Base-by-base conservation (phyloP, 2,329 filamentous ascomycete genomes). In the Dactylonectria macrodidyma region DNA sequence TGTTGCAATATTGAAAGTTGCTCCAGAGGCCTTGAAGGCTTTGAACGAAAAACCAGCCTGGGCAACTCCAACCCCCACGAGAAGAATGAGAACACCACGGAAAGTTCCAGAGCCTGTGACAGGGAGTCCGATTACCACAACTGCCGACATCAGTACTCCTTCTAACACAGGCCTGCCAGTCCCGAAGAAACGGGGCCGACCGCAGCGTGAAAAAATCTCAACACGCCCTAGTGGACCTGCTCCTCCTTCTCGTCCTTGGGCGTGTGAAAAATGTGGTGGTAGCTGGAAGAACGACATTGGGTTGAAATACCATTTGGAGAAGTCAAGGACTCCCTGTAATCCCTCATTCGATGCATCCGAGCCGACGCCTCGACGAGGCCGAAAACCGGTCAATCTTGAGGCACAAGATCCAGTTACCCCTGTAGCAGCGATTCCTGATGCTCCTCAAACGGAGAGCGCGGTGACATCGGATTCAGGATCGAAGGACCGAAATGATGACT, bases 271-370 rank as follows among this genome's bases (percentile, higher is more conserved):
- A 50, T 90, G 88, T 66, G 84, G 84, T 10, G 84, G 83, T 3
- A 79, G 77, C 11, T 90, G 88, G 87, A 89, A 89, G 76, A 90
- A 90, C 59, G 81, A 86, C 38, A 80, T 88, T 52, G 88, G 88
- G 0, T 79, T 90, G 16, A 87, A 89, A 58, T 90, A 90, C 73
- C 88, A 90, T 68, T 77, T 86, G 14, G 85, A 84, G 38, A 90
- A 89, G 71, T 87, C 88, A 1, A 81, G 81, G 66, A 86, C 85
- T 3, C 24, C 82, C 14, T 90, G 88, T 73, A 90, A 90, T 70
- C 84, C 87, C 2, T 77, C 74, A 22, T 80, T 74, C 22, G 80
- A 79, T 16, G 62, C 68, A 41, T 62, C 55, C 22, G 36, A 66
- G 19, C 60, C 65, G 5, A 64, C 68, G 24, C 58, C 60, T 30